Evolutionary conservation across 768 basidiomycete species (phyloP), one percentile per base, ranked within the genome.

Genomic region (Rhodotorula kratochvilovae): DNA sequence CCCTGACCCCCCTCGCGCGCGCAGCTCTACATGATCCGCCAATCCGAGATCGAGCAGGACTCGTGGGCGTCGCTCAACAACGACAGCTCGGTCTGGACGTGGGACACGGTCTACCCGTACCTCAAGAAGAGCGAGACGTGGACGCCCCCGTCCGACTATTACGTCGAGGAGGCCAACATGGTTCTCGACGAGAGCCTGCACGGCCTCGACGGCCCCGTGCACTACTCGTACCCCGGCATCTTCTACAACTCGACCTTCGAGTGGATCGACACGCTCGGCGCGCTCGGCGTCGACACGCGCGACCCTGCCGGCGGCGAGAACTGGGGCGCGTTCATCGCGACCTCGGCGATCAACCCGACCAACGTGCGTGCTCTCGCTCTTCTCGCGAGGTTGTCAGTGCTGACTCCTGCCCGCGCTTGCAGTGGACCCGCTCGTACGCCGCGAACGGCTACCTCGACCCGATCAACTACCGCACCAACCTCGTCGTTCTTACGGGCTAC

Each of bases 401-500:
- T 15, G 11, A 7, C 43, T 46, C 33, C 35, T 54, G n/a, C n/a
- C 61, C 15, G 8, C 35, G 4, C 13, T 62, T 6, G 45, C 63
- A 70, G 63, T 78, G 80, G 71, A 80, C 79, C 27, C 79, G 83
- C 61, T 81, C 80, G 15, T 81, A 83, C 73, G 76, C 82, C 25
- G 66, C 66, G 57, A 74, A 78, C 75, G 72, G 82, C 27, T 83
- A 83, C 77, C 81, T 82, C 70, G 80, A 80, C 69, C 78, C 79
- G 23, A 42, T 66, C 29, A 43, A 71, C 27, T 62, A 63, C 56
- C 70, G 81, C 39, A 39, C 74, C 33, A 83, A 84, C 74, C 78
- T 83, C 45, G 79, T 81, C 77, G 81, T 83, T 69, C 78, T 84
- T 35, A 81, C 82, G 5, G 81, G 82, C 57, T 79, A 81, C 57